Conservation (phyloP, 108 stramenopile species). For the Pseudonitzschia multiseries region DNA sequence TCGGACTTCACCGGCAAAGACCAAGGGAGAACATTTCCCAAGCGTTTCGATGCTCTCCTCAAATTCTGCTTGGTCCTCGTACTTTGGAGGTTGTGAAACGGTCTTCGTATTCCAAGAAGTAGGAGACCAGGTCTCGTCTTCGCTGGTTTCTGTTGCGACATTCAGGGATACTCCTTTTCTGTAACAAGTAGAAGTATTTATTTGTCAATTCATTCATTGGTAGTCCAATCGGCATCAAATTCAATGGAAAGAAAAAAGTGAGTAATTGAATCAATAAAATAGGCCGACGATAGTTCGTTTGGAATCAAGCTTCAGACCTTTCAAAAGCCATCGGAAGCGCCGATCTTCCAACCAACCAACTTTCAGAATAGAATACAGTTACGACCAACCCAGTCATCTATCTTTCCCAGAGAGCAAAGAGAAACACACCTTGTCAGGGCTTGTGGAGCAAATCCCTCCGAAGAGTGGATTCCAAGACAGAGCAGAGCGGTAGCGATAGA, state of each 20-base stretch:
- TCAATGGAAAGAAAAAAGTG: not conserved
- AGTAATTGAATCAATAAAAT: not conserved
- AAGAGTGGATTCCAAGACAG: constrained; percentile 21
- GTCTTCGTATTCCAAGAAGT: constrained; percentile 67
- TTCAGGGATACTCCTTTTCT: constrained; percentile 2
- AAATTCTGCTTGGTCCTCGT: constrained; percentile 72
- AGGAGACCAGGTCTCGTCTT: constrained; percentile 66
- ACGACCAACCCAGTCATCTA: not conserved
- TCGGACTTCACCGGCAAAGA: constrained; percentile 92
- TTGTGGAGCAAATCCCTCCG: constrained; percentile 21
- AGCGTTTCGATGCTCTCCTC: constrained; percentile 53
- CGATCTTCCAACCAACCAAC: not conserved
- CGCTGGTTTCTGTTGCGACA: constrained; percentile 28
- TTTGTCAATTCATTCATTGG: not conserved
- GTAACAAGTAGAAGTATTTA: too few relatives aligned
- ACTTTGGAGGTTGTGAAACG: constrained; percentile 82
- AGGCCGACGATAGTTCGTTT: not conserved
- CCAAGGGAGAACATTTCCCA: constrained; percentile 70
- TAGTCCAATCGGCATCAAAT: not conserved
- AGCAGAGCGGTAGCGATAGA: constrained; percentile 20
- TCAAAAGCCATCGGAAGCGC: too few relatives aligned
- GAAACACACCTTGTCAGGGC: constrained; percentile 30
- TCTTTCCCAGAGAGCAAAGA: not conserved
- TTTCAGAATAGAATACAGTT: not conserved
- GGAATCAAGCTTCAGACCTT: too few relatives aligned